These are phyloP conservation scores for Prunus mira DNA, from an alignment of 306 rosid genomes.

Conservation along the genomic window DNA sequence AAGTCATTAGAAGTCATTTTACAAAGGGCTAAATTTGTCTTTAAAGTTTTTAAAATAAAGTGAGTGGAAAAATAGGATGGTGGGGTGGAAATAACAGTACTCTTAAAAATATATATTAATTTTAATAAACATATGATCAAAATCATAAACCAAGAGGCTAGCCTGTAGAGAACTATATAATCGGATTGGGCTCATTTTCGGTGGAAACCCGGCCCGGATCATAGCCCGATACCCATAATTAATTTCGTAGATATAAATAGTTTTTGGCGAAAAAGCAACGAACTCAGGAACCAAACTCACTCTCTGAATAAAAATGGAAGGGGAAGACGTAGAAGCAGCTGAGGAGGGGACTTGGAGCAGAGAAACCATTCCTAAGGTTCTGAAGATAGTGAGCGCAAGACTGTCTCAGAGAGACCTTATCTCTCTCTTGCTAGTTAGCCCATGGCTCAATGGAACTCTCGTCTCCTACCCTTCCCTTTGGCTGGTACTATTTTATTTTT, in stretches of 20 bases:
- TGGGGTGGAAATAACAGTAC: too few species aligned
- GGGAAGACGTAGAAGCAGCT: slow-evolving; percentile 10
- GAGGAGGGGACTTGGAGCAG: slow-evolving; percentile 50
- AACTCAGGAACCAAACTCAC: background rate
- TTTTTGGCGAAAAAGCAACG: background rate
- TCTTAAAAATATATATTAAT: too few species aligned
- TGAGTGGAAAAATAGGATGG: too few species aligned
- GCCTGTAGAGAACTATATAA: too few species aligned
- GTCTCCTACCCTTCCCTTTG: slow-evolving; percentile 53
- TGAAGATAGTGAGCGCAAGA: slow-evolving; percentile 51
- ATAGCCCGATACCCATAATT: background rate
- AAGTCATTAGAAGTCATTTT: too few species aligned
- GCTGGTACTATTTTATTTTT: slow-evolving; percentile 37
- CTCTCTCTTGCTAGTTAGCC: slow-evolving; percentile 60
- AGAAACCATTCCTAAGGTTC: slow-evolving; percentile 63
- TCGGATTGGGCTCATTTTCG: background rate
- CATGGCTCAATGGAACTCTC: slow-evolving; percentile 58
- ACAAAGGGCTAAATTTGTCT: too few species aligned
- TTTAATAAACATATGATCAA: too few species aligned
- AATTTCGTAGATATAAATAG: too few species aligned
- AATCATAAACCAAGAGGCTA: too few species aligned
- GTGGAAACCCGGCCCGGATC: background rate
- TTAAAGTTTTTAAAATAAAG: too few species aligned
- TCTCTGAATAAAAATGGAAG: slow-evolving; percentile 30
- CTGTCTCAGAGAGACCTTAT: slow-evolving; percentile 51